These are phyloP conservation scores for Suillus weaverae DNA, from an alignment of 768 basidiomycete species.

Conservation along the genomic window DNA sequence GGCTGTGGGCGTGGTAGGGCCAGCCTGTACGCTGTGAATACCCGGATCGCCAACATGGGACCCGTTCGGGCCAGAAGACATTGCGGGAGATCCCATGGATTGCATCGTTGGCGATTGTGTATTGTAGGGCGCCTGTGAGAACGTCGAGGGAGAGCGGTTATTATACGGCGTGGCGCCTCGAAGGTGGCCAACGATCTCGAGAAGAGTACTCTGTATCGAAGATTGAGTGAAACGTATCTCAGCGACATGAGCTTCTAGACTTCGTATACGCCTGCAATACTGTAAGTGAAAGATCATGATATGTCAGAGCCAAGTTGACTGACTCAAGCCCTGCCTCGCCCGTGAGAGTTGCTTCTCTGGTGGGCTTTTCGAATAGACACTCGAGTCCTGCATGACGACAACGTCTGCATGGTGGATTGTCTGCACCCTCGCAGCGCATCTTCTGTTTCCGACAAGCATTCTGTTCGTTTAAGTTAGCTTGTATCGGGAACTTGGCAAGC, in stretches of 20 bases:
- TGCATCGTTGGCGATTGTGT: constrained; percentile 69
- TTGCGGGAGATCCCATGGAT: constrained; percentile 52
- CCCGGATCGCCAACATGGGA: constrained; percentile 24
- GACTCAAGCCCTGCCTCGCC: constrained; percentile 90
- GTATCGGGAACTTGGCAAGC: constrained; percentile 13
- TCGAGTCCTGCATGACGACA: constrained; percentile 88
- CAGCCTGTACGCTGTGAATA: constrained; percentile 23
- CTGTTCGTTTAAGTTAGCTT: constrained; percentile 40
- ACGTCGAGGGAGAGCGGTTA: constrained; percentile 66
- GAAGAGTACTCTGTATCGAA: constrained; percentile 75
- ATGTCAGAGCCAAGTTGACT: constrained; percentile 30
- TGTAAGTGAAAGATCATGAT: constrained; percentile 16
- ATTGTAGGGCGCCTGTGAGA: constrained; percentile 45
- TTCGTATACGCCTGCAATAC: constrained; percentile 76
- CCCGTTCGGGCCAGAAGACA: constrained; percentile 42
- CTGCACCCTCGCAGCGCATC: constrained; percentile 96
- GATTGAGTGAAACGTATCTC: constrained; percentile 75
- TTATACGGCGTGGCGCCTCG: constrained; percentile 50
- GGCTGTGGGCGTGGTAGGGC: constrained; percentile 31
- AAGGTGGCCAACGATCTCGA: constrained; percentile 78
- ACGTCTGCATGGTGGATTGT: constrained; percentile 94
- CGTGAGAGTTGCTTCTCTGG: constrained; percentile 80
- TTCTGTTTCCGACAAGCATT: constrained; percentile 96
- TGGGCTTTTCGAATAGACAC: constrained; percentile 94
- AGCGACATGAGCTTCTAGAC: constrained; percentile 81